phyloP scores from a whole-genome alignment of 768 basidiomycete species.

The Xerocomellus amylosporus region DNA sequence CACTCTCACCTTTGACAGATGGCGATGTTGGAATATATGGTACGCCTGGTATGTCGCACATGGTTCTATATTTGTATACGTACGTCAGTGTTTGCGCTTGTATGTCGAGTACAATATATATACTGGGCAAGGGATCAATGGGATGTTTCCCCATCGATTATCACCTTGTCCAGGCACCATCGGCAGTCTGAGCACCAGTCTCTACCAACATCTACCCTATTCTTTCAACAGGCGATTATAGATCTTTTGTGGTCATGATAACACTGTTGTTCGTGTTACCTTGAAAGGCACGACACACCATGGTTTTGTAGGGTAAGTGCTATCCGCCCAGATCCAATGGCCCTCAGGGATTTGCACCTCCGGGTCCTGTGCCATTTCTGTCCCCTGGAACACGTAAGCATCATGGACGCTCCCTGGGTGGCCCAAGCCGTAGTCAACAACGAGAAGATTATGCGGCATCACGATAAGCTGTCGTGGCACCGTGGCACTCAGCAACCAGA shows the following conservation, averaged over 20 bases:
- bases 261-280: accelerated
- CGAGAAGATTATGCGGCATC: conserved; percentile 5
- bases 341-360: not conserved
- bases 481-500: too few species aligned
- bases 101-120: too few species aligned
- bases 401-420: conserved; percentile 11
- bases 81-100: too few species aligned
- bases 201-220: too few species aligned
- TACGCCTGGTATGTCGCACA: too few species aligned
- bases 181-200: too few species aligned
- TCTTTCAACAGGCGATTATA: too few species aligned
- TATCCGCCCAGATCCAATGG: conserved; percentile 16
- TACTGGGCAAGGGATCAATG: too few species aligned
- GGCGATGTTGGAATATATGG: too few species aligned
- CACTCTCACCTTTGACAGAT: conserved; percentile 10
- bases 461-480: not conserved
- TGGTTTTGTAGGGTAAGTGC: conserved; percentile 5
- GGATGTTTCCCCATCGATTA: too few species aligned
- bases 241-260: not conserved
- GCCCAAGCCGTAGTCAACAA: conserved; percentile 4
- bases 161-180: too few species aligned
- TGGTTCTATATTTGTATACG: too few species aligned
- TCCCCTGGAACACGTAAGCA: conserved; percentile 3
- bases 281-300: conserved; percentile 11
- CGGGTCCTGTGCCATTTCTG: not conserved